phyloP scores from a whole-genome alignment of 2,329 filamentous ascomycete species.

The Pseudocercospora cruenta region DNA sequence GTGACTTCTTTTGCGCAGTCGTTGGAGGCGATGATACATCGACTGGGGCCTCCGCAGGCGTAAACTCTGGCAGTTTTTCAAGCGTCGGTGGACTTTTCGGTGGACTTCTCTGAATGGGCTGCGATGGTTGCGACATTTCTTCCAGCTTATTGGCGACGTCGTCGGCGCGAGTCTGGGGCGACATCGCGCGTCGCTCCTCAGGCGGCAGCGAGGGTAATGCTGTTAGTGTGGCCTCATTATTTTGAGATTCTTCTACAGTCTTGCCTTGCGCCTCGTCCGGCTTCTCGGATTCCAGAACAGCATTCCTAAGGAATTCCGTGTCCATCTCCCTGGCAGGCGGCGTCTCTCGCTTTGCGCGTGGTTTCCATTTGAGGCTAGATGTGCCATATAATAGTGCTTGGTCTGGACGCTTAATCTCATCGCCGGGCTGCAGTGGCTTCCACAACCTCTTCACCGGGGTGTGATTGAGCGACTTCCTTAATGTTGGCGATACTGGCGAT shows the following conservation, averaged over 20 bases:
- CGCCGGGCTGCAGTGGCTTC: conserved; percentile 28
- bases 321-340: conserved; percentile 27
- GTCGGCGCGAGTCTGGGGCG: conserved; percentile 8
- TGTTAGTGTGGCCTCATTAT: conserved; percentile 6
- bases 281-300: conserved; percentile 13
- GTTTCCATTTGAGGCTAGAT: conserved; percentile 15
- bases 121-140: conserved; percentile 12
- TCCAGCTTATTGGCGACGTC: not conserved
- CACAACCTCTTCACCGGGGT: conserved; percentile 23
- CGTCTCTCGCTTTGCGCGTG: conserved; percentile 14
- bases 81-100: not conserved
- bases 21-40: conserved; percentile 17
- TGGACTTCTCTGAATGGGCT: not conserved
- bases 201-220: conserved; percentile 17
- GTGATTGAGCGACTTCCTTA: conserved; percentile 20
- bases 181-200: conserved; percentile 14
- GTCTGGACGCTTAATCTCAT: conserved; percentile 27
- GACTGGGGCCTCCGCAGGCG: conserved; percentile 10
- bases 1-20: conserved; percentile 24
- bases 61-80: conserved; percentile 17
- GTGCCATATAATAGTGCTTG: conserved; percentile 25
- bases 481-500: conserved; percentile 17
- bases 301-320: conserved; percentile 26
- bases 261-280: conserved; percentile 15
- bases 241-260: conserved; percentile 6